These are phyloP conservation scores for Penicillium verrucosum DNA, from an alignment of 2,329 filamentous ascomycete genomes.

Conservation along the genomic window DNA sequence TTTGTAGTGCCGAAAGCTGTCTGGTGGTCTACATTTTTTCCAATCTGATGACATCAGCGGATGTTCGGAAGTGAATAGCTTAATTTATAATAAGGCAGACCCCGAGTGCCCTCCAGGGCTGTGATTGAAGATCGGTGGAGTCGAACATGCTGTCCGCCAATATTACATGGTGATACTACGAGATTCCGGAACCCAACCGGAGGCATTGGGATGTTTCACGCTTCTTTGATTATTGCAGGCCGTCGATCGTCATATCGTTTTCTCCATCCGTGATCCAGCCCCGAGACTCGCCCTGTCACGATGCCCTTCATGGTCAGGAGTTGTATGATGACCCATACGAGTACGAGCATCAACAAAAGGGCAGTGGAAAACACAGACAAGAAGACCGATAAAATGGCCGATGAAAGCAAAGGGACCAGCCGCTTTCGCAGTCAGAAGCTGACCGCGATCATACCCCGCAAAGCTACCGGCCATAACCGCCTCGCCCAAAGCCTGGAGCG, in stretches of 20 bases:
- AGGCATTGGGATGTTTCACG: not conserved
- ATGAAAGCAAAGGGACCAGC: slow-evolving; percentile 30
- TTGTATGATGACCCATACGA: slow-evolving; percentile 33
- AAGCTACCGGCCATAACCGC: slow-evolving; percentile 33
- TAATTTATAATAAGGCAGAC: not conserved
- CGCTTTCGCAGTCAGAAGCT: slow-evolving; percentile 34
- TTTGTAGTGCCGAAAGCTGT: too few relatives aligned
- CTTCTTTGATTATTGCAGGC: not conserved
- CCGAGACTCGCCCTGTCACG: slow-evolving; percentile 30
- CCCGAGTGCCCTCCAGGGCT: not conserved
- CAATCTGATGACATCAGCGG: not conserved
- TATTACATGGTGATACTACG: not conserved
- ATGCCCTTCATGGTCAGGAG: slow-evolving; percentile 33
- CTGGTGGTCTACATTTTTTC: not conserved
- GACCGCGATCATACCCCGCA: slow-evolving; percentile 31
- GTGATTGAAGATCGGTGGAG: not conserved
- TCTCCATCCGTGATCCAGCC: slow-evolving; percentile 29
- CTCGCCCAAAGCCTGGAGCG: slow-evolving; percentile 39
- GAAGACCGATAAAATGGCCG: slow-evolving; percentile 39
- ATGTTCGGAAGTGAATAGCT: not conserved
- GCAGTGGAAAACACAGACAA: slow-evolving; percentile 42
- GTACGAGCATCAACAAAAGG: slow-evolving; percentile 35
- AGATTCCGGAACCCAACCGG: not conserved
- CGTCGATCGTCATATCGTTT: not conserved
- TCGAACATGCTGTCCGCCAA: not conserved